Base-by-base conservation (phyloP, 2,329 filamentous ascomycete genomes). In the Aspergillus sp. region DNA sequence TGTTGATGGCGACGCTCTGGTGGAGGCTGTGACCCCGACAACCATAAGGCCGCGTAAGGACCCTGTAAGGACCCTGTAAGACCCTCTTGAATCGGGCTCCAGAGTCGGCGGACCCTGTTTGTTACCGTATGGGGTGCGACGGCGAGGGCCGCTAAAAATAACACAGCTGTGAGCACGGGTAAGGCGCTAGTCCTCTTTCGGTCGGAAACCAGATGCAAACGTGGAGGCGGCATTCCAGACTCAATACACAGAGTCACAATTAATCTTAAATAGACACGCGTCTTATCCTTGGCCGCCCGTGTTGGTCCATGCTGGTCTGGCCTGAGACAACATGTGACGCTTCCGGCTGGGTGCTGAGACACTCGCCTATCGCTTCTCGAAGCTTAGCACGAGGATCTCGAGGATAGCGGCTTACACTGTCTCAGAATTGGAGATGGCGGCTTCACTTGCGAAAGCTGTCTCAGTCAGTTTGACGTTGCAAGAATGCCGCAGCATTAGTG, bases 1-100 rank as follows among this genome's bases (percentile, higher is more conserved):
- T 36, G 34, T 36, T 36, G 34, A 36, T 36, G 26, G 12, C 15
- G 45, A 38, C n/a, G 34, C 18, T 49, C 47, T 48, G 26, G 59
- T 61, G 59, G 61, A 60, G 62, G 59, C 61, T 61, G 62, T 64
- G 62, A 48, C 62, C 62, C 61, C 43, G 62, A 62, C 62, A 59
- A 64, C 62, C 56, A 59, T n/a, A 41, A 7, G 18, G 50, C 36
- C 41, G 41, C 11, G 26, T 52, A 52, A 7, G 18, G 50, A 44
- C 41, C 26, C 41, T 44, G 50, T 53, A 53, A 3, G 24, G 48
- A 50, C 48, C 34, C 48, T 50, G 43, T 45, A 26, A 42, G 34
- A 36, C 15, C 34, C 34, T n/a, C 12, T 36, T 9, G n/a, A 26
- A 30, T 24, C 43, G 26, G 43, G 43, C 22, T 26, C 22, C 12